A percentile compares a stretch with the other conserved stretches of the same genome.
These are phyloP conservation scores for Vitellaria paradoxa DNA, from an alignment of 179 eudicot genomes.

Conservation along the genomic window DNA sequence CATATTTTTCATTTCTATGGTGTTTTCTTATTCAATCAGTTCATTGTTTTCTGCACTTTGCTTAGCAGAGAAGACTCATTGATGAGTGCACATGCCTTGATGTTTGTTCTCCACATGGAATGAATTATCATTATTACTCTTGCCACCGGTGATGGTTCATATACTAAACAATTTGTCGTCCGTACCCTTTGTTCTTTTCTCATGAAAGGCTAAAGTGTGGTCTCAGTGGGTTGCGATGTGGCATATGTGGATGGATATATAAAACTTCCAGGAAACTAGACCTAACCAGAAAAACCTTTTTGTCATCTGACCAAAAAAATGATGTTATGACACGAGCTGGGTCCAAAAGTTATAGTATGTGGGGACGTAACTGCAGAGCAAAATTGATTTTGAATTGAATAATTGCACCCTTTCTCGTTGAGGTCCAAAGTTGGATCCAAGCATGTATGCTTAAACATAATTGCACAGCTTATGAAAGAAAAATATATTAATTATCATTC, in stretches of 20 bases:
- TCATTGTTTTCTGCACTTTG: background rate
- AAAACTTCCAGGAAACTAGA: background rate
- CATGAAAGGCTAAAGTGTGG: background rate
- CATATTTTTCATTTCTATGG: background rate
- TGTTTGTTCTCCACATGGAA: background rate
- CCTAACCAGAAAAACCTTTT: background rate
- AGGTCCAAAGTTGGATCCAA: background rate
- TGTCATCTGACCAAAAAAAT: background rate
- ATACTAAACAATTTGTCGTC: too few relatives aligned
- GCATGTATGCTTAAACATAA: background rate
- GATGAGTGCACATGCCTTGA: background rate
- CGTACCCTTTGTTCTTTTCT: background rate
- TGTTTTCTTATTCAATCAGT: background rate
- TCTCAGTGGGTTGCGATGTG: conserved; percentile 2
- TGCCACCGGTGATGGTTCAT: background rate
- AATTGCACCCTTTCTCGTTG: background rate
- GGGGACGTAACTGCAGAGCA: background rate
- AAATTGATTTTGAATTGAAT: too few relatives aligned
- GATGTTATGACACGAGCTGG: too few relatives aligned
- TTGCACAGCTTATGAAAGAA: background rate
- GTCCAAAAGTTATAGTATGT: background rate
- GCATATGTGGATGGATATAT: background rate
- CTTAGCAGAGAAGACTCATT: background rate
- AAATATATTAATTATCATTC: background rate
- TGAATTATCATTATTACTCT: background rate